phyloP scores from a whole-genome alignment of 2,329 filamentous ascomycete genomes.

The Venturia pyrina region DNA sequence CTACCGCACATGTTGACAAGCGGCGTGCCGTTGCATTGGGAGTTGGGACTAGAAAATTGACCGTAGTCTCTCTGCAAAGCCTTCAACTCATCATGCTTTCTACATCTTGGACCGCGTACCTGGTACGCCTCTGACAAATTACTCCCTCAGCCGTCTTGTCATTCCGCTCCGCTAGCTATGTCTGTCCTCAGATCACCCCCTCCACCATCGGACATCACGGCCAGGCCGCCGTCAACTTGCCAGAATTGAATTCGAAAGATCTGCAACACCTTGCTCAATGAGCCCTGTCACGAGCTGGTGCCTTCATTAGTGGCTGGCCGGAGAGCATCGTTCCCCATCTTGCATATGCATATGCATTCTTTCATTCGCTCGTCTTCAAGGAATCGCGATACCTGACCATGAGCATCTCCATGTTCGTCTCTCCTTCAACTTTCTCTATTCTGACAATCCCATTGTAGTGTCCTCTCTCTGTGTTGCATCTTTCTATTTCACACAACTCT shows the following conservation, averaged over 20 bases:
- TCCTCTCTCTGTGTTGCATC: background rate
- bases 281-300: background rate
- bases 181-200: background rate
- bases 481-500: background rate
- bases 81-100: background rate
- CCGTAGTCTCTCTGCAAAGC: background rate
- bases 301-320: background rate
- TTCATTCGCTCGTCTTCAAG: background rate
- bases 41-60: background rate
- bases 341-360: slow-evolving; percentile 1
- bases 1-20: background rate
- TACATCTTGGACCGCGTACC: background rate
- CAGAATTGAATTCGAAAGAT: background rate
- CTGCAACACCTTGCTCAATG: background rate
- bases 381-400: background rate
- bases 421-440: background rate
- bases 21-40: background rate
- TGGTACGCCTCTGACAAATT: background rate
- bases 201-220: background rate
- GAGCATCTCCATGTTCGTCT: background rate
- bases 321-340: background rate
- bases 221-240: background rate
- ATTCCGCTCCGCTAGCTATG: background rate
- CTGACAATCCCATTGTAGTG: background rate
- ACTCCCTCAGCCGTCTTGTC: background rate